phyloP scores from a whole-genome alignment of 2,329 filamentous ascomycete species.

The Botrytis hyacinthi region DNA sequence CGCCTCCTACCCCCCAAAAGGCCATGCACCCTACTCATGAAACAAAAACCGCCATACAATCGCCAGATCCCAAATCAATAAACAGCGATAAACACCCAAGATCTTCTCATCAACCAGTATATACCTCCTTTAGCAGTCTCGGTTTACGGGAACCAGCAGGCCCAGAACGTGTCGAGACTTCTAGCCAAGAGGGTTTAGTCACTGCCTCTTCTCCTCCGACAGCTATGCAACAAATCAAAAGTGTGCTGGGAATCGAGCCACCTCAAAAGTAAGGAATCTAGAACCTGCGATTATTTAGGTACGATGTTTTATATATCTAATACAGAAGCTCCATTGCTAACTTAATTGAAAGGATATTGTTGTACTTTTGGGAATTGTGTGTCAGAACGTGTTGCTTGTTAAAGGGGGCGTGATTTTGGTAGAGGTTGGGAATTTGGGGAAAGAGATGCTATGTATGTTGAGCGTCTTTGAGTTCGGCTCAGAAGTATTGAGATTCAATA shows the following conservation, averaged over 20 bases:
- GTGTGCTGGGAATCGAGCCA: background rate
- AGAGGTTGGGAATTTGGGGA: background rate
- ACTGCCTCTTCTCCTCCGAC: background rate
- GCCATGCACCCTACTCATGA: background rate
- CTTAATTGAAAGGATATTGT: background rate
- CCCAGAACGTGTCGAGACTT: background rate
- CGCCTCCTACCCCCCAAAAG: too few species aligned
- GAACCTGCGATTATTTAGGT: background rate
- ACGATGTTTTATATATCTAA: background rate
- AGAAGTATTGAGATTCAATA: background rate
- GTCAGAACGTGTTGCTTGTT: background rate
- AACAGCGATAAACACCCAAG: background rate
- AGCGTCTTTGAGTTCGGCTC: background rate
- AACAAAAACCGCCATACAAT: background rate
- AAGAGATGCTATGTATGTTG: background rate
- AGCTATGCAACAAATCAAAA: background rate
- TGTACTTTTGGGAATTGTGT: background rate
- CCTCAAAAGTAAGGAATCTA: slow-evolving; percentile 1
- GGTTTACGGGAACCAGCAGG: background rate
- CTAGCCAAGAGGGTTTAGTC: background rate
- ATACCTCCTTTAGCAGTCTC: slow-evolving; percentile 7
- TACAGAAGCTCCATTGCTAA: background rate
- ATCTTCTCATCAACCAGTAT: background rate
- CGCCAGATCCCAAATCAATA: background rate
- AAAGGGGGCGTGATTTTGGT: background rate